Percentiles rank a stretch among this genome's conserved stretches.
Evolutionary conservation across 1,284 basidiomycete genomes (phyloP).

Genomic region (Melampsora americana): DNA sequence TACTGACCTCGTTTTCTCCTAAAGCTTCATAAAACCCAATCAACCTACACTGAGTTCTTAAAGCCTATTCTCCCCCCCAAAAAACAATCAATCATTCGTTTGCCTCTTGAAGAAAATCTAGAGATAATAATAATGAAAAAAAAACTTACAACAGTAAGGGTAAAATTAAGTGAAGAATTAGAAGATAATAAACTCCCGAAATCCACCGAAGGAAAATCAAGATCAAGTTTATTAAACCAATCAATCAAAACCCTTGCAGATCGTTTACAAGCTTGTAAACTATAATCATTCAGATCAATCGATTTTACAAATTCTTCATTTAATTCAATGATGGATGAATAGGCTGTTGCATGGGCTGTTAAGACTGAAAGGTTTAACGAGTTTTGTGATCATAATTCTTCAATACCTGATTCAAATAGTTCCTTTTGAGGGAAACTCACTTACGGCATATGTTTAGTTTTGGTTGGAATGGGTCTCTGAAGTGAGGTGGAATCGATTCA

Average conservation of each 20-base stretch:
- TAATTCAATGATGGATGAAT: slow-evolving; percentile 33
- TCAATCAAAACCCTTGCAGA: slow-evolving; percentile 24
- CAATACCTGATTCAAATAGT: neutral
- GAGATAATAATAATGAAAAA: too few relatives aligned
- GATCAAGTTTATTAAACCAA: slow-evolving; percentile 24
- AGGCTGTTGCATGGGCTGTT: slow-evolving; percentile 32
- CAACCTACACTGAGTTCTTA: slow-evolving; percentile 41
- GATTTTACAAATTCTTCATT: slow-evolving; percentile 34
- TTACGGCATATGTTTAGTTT: slow-evolving; percentile 38
- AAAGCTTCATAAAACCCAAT: slow-evolving; percentile 23
- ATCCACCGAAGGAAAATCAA: slow-evolving; percentile 22
- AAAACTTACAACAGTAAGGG: slow-evolving; percentile 37
- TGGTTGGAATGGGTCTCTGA: slow-evolving; percentile 18
- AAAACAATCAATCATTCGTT: neutral
- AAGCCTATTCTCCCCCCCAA: slow-evolving; percentile 5
- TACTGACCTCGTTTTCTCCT: neutral
- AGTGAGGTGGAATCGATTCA: slow-evolving; percentile 20
- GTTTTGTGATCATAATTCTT: too few relatives aligned
- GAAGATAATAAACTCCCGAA: slow-evolving; percentile 17
- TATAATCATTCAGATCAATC: neutral
- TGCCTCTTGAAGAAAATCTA: neutral
- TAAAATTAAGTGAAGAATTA: slow-evolving; percentile 35
- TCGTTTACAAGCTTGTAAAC: slow-evolving; percentile 15
- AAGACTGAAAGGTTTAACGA: neutral
- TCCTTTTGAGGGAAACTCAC: neutral